Percentiles rank a stretch among this genome's conserved stretches.
phyloP scores from a whole-genome alignment of 495 filamentous ascomycete genomes.

The Penicillium simplicissimum region DNA sequence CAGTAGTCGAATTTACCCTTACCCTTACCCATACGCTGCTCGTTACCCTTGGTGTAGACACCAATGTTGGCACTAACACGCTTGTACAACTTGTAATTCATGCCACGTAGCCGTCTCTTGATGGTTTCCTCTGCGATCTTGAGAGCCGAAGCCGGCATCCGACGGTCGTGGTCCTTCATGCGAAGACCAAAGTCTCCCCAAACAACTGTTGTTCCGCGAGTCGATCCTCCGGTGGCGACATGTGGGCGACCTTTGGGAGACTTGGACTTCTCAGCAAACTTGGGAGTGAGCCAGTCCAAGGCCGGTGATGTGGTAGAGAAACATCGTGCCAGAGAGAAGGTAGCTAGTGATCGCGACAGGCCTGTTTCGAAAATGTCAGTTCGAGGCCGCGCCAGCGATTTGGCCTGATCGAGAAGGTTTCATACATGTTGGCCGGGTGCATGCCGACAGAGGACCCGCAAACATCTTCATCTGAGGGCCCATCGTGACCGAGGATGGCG shows the following conservation, averaged over 20 bases:
- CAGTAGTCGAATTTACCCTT: conserved; percentile 98
- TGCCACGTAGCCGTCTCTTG: conserved; percentile 79
- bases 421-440: conserved; percentile 41
- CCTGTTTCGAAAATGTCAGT: conserved; percentile 33
- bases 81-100: conserved; percentile 91
- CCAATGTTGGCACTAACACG: conserved; percentile 87
- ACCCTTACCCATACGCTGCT: conserved; percentile 98
- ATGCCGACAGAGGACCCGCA: conserved; percentile 39
- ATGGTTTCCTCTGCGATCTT: conserved; percentile 92
- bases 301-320: conserved; percentile 72
- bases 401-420: conserved; percentile 3
- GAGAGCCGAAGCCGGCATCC: conserved; percentile 83
- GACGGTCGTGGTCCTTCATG: conserved; percentile 88
- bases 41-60: conserved; percentile 93
- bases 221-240: conserved; percentile 86
- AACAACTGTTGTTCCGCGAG: conserved; percentile 88
- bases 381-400: conserved; percentile 4
- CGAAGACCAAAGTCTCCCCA: conserved; percentile 97
- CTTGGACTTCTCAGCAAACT: conserved; percentile 70
- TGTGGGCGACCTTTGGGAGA: conserved; percentile 88
- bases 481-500: conserved; percentile 32
- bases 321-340: conserved; percentile 49
- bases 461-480: conserved; percentile 42
- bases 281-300: conserved; percentile 79
- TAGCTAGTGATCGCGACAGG: conserved; percentile 32